Evolutionary conservation across 306 rosid species (phyloP), one percentile per base, ranked within the genome.

Genomic region (Benincasa hispida): DNA sequence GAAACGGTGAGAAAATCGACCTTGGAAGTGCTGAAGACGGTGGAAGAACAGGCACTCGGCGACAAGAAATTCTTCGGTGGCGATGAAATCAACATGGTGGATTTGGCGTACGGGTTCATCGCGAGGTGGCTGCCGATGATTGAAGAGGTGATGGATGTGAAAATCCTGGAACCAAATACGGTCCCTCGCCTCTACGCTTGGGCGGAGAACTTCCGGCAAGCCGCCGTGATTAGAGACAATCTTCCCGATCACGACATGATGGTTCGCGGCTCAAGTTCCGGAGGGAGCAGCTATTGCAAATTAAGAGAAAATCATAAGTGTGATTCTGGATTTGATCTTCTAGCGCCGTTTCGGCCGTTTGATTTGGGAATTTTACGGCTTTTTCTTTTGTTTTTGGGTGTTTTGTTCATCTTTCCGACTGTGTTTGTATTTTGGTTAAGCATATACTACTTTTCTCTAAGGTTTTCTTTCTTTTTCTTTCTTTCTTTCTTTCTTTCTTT

Each of bases 111-210:
- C 53, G 85, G 85, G 45, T n/a, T 39, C 47, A 15, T 84, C 1
- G 53, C 79, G 30, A 14, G 41, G 76, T 72, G 76, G 76, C 17
- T 72, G 60, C 17, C 24, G 10, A 60, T 69, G 41, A 11, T 56
- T 0, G 79, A 84, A 81, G 83, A 84, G 58, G 25, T 76, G 1
- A 69, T 78, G 19, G 85, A 78, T 2, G 48, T 79, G 28, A 78
- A 69, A 39, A 2, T 92, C 25, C 66, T 88, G 5, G 82, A 85
- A 21, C 76, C 82, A 0, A 19, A n/a, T 27, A 8, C n/a, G 18
- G 76, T 82, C 63, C 93, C 88, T 60, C 76, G 10, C 32, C 27
- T 89, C 79, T 74, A 77, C 53, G 78, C 79, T 37, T 88, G 91
- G 92, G 57, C 74, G 21, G 30, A 80, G 35, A 86, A 81, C 65